phyloP scores from a whole-genome alignment of 1,284 basidiomycete genomes.

The Sporisorium graminicola region DNA sequence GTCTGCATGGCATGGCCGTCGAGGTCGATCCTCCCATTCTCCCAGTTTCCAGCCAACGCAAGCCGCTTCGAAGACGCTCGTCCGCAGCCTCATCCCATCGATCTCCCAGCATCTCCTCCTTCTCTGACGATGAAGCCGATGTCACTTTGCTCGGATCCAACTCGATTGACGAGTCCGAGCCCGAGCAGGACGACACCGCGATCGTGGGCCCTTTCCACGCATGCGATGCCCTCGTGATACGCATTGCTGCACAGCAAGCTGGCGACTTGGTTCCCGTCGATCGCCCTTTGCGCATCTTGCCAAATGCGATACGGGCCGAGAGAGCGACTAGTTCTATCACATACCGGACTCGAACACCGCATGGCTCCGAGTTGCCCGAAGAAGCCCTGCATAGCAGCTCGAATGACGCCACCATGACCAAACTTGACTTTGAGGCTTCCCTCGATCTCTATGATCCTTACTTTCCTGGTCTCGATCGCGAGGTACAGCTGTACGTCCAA shows the following conservation, averaged over 20 bases:
- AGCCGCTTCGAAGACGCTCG: background rate
- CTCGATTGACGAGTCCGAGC: constrained; percentile 16
- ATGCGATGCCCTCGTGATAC: constrained; percentile 37
- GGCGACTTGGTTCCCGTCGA: constrained; percentile 12
- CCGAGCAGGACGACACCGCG: constrained; percentile 26
- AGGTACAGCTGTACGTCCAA: constrained; percentile 32
- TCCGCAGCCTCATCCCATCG: constrained; percentile 12
- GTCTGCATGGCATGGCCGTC: constrained; percentile 27
- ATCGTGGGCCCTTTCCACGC: constrained; percentile 43
- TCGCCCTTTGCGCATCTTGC: background rate
- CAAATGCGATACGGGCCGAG: constrained; percentile 28
- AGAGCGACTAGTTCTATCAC: constrained; percentile 11
- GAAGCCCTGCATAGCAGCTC: background rate
- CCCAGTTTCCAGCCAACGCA: constrained; percentile 15
- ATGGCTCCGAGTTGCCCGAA: background rate
- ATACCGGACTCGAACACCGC: constrained; percentile 3
- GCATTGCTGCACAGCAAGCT: constrained; percentile 30
- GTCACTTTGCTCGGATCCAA: constrained; percentile 22
- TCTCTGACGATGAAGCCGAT: constrained; percentile 34
- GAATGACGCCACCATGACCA: too few species aligned
- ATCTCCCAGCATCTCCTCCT: constrained; percentile 13
- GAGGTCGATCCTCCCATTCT: constrained; percentile 43
- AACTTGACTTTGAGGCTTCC: constrained; percentile 19
- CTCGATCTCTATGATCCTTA: constrained; percentile 21
- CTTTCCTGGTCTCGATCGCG: constrained; percentile 44